phyloP scores from a whole-genome alignment of 179 eudicot genomes.

The Nepenthes alata region DNA sequence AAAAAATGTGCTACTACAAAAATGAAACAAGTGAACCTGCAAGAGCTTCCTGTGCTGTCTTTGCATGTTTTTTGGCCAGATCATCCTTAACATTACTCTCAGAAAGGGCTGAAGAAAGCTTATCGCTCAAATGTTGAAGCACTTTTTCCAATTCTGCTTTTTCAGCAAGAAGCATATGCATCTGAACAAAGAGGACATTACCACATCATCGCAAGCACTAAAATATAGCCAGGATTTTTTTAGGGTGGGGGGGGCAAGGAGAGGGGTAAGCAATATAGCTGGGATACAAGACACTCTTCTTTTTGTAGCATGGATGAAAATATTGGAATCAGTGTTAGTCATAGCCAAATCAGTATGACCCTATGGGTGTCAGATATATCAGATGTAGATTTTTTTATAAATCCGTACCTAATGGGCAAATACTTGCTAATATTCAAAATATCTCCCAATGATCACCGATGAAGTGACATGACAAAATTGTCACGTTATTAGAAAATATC shows the following conservation, averaged over 20 bases:
- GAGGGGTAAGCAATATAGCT: background rate
- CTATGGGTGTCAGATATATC: too few species aligned
- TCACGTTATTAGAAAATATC: too few species aligned
- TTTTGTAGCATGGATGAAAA: too few species aligned
- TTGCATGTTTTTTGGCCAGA: conserved; percentile 49
- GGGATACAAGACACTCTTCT: background rate
- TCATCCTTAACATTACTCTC: conserved; percentile 62
- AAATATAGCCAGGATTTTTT: background rate
- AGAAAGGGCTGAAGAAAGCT: conserved; percentile 44
- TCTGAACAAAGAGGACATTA: conserved; percentile 22
- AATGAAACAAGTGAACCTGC: conserved; percentile 31
- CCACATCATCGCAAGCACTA: background rate
- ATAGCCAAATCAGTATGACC: too few species aligned
- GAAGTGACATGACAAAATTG: too few species aligned
- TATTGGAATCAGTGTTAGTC: too few species aligned
- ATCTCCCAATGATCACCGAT: too few species aligned
- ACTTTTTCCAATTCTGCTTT: conserved; percentile 59
- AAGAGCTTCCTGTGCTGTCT: conserved; percentile 77
- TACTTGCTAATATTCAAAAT: too few species aligned
- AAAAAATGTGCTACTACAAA: background rate
- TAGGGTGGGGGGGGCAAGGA: background rate
- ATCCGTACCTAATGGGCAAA: too few species aligned
- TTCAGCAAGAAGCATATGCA: conserved; percentile 39
- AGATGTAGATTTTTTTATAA: too few species aligned
- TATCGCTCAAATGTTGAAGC: conserved; percentile 32